These are phyloP conservation scores for Bocquillonia castaneifolia DNA, from an alignment of 441 rosid genomes.

Conservation along the genomic window DNA sequence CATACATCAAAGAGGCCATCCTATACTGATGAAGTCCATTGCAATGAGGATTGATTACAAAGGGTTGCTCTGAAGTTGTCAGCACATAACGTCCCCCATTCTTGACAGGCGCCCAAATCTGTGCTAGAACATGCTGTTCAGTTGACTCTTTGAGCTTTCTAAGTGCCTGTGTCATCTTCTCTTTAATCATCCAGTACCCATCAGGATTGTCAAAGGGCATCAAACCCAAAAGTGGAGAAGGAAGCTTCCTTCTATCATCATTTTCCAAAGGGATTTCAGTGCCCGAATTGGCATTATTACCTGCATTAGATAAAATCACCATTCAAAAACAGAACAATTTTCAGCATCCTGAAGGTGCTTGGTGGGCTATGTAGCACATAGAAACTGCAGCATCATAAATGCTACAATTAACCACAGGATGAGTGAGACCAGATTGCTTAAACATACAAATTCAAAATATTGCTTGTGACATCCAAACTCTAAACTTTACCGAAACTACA, in stretches of 20 bases:
- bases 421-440: neutral
- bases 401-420: neutral
- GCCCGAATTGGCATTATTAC: slow-evolving; percentile 41
- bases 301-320: slow-evolving; percentile 36
- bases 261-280: slow-evolving; percentile 36
- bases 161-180: slow-evolving; percentile 82
- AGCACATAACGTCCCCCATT: slow-evolving; percentile 52
- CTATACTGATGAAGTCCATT: slow-evolving; percentile 74
- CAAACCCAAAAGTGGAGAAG: slow-evolving; percentile 46
- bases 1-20: slow-evolving; percentile 68
- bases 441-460: neutral
- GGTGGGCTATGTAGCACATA: neutral
- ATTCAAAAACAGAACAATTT: slow-evolving; percentile 18
- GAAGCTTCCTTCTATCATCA: slow-evolving; percentile 30
- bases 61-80: slow-evolving; percentile 88
- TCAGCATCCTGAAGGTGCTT: slow-evolving; percentile 2
- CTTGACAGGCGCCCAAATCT: slow-evolving; percentile 90
- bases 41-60: slow-evolving; percentile 67
- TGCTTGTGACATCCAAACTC: neutral
- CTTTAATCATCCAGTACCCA: slow-evolving; percentile 56
- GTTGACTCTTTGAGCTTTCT: slow-evolving; percentile 73
- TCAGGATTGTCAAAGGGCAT: slow-evolving; percentile 58
- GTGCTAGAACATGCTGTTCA: slow-evolving; percentile 76
- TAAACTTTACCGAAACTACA: no score
- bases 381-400: slow-evolving; percentile 2